Evolutionary conservation across 2,329 filamentous ascomycete genomes (phyloP), one percentile per base, ranked within the genome.

Genomic region (Aphanocladium album): DNA sequence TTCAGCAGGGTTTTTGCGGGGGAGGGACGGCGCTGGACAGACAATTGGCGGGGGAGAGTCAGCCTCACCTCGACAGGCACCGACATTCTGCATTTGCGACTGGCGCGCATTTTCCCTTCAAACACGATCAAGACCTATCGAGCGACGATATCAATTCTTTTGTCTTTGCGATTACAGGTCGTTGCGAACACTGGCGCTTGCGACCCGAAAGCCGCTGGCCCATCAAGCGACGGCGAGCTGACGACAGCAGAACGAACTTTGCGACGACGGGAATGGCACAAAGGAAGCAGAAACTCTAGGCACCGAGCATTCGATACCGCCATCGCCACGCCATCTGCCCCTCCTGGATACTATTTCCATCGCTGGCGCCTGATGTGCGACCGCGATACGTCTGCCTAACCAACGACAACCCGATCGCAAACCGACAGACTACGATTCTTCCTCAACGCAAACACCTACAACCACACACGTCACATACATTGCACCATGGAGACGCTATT

Each of bases 401-500:
- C 7, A 14, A 27, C 53, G n/a, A 39, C 14, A 17, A 25, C 5
- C 35, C 9, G 16, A 17, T 55, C 27, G 53, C 53, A 23, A 45
- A 25, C 7, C 21, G 25, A 25, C 30, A 25, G 17, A 47, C 6
- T 7, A 23, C 41, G 5, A 46, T 6, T 14, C 21, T 23, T 9
- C n/a, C 17, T n/a, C 8, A 3, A 43, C 27, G 16, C 47, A 19
- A 33, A 19, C 17, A 30, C 17, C 19, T 16, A 50, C 25, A 11
- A 21, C 25, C 50, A 39, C 19, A 33, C 43, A 27, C 27, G 21
- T 39, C 23, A 58, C 46, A 51, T 27, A 51, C 27, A 50, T 27
- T 41, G 19, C 16, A 21, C 30, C 63, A 84, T 83, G 81, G 80
- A 80, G 60, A 80, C 79, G 1, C 77, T 81, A 60, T 67, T 82